Conservation (phyloP, 1,284 basidiomycete species). For the Fomitiporia mediterranea region DNA sequence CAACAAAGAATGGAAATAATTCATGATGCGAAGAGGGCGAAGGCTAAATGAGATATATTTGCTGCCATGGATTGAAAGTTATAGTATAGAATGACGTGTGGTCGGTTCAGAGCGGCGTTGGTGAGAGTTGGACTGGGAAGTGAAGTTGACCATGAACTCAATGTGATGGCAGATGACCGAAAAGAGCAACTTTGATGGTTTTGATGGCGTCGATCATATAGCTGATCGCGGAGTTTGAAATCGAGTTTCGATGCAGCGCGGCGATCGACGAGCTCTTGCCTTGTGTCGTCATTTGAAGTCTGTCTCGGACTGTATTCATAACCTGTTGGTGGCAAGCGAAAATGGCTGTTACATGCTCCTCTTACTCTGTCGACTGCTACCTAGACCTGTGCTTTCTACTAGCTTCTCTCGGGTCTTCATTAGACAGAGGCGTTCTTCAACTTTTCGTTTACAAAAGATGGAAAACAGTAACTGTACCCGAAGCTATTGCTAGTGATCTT, state of each 20-base stretch:
- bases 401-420: not conserved
- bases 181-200: too few species aligned
- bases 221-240: not conserved
- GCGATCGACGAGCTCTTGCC: not conserved
- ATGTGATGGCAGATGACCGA: too few species aligned
- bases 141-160: too few species aligned
- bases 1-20: not conserved
- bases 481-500: not conserved
- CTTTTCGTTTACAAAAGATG: not conserved
- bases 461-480: not conserved
- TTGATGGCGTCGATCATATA: not conserved
- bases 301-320: not conserved
- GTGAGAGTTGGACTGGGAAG: too few species aligned
- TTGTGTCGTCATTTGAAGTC: not conserved
- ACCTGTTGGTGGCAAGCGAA: not conserved
- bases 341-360: conserved; percentile 1
- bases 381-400: not conserved
- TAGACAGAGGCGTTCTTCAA: not conserved
- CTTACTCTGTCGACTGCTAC: not conserved
- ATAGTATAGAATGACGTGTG: too few species aligned
- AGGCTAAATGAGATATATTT: not conserved
- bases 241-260: not conserved
- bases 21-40: not conserved
- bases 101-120: too few species aligned
- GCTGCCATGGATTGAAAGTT: not conserved